These are phyloP conservation scores for Dothideomycetidae sp. DNA, from an alignment of 2,329 filamentous ascomycete genomes.

Conservation along the genomic window DNA sequence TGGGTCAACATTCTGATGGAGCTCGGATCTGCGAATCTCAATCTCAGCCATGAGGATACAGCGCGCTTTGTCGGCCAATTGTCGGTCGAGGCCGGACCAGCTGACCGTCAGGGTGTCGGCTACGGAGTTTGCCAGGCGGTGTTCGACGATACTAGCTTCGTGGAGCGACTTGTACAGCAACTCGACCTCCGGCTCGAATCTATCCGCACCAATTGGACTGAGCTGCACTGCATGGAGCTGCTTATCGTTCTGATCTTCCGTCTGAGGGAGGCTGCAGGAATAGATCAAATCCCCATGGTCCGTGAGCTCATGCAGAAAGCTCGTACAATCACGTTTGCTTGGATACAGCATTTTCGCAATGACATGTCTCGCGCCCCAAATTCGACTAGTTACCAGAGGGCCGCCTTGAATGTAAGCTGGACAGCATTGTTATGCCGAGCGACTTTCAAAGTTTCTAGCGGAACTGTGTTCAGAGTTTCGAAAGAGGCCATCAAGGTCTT, in stretches of 20 bases:
- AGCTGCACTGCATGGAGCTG: slow-evolving; percentile 43
- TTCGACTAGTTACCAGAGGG: slow-evolving; percentile 24
- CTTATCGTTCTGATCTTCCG: slow-evolving; percentile 36
- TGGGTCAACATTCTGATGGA: slow-evolving; percentile 38
- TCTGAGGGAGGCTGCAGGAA: slow-evolving; percentile 8
- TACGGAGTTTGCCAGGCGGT: slow-evolving; percentile 36
- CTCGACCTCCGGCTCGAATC: slow-evolving; percentile 32
- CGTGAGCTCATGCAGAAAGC: slow-evolving; percentile 25
- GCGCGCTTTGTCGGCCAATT: slow-evolving; percentile 38
- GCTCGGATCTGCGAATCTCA: slow-evolving; percentile 40
- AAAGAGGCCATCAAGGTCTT: slow-evolving; percentile 18
- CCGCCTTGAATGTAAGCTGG: slow-evolving; percentile 34
- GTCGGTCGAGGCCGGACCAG: slow-evolving; percentile 42
- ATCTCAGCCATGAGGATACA: slow-evolving; percentile 43
- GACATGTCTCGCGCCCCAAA: slow-evolving; percentile 31
- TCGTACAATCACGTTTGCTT: slow-evolving; percentile 32
- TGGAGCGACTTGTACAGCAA: slow-evolving; percentile 33
- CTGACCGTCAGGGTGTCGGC: slow-evolving; percentile 14
- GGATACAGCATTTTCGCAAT: slow-evolving; percentile 35
- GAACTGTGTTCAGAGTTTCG: slow-evolving; percentile 11
- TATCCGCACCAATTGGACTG: slow-evolving; percentile 44
- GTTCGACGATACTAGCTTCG: slow-evolving; percentile 39
- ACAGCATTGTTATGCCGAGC: slow-evolving; percentile 43
- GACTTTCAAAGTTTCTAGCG: slow-evolving; percentile 27
- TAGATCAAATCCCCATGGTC: slow-evolving; percentile 5